Conservation (phyloP, 257 asterid genomes). For the Coffea canephora region DNA sequence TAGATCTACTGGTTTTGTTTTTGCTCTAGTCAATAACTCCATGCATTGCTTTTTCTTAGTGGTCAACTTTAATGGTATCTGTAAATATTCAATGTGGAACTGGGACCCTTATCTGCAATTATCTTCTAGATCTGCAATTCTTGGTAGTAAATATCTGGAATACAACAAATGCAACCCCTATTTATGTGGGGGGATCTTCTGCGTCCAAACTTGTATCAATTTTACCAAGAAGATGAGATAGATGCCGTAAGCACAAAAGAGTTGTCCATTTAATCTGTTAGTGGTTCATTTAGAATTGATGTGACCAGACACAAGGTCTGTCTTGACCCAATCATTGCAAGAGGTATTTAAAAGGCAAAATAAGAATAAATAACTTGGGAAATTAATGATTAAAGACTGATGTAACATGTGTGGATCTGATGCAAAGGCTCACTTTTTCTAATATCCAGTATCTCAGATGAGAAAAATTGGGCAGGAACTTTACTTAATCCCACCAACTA, state of each 20-base stretch:
- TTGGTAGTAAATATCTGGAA: constrained; percentile 23
- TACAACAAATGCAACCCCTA: constrained; percentile 10
- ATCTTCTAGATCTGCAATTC: constrained; percentile 29
- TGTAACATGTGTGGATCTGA: constrained; percentile 52
- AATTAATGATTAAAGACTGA: constrained; percentile 40
- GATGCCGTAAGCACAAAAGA: constrained; percentile 24
- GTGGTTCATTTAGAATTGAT: constrained; percentile 39
- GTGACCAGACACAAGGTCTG: constrained; percentile 47
- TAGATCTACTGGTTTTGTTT: constrained; percentile 44
- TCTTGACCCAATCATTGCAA: constrained; percentile 50
- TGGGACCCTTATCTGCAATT: constrained; percentile 45
- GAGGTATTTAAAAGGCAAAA: constrained; percentile 27
- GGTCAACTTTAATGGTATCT: constrained; percentile 37
- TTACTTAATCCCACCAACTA: not conserved
- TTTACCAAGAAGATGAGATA: constrained; percentile 2
- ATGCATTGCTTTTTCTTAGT: constrained; percentile 27
- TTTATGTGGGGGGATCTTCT: constrained; percentile 20
- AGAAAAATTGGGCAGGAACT: constrained; percentile 16
- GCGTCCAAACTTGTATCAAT: constrained; percentile 13
- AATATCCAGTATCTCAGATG: constrained; percentile 25
- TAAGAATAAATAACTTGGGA: constrained; percentile 24
- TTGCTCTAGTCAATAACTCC: constrained; percentile 28
- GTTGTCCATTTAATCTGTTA: constrained; percentile 18
- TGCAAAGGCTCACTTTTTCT: constrained; percentile 21
- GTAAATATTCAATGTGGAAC: constrained; percentile 34